Evolutionary conservation across 805 yeast species (phyloP), one percentile per base, ranked within the genome.

Genomic region (Pichia insulana): DNA sequence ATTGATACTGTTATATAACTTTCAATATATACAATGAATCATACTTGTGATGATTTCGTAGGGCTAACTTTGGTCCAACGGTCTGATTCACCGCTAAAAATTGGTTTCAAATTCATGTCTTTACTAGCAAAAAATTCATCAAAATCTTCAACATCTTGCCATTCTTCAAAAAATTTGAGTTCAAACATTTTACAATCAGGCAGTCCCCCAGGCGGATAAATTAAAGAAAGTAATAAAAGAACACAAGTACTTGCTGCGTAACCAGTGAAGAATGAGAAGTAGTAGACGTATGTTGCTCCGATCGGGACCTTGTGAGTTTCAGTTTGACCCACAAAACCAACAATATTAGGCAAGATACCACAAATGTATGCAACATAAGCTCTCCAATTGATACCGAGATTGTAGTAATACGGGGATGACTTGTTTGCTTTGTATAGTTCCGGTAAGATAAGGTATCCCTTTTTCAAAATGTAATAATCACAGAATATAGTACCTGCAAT

Each of bases 311-410:
- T 43, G 46, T 68, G 71, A n/a, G 78, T 73, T 32, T 80, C 84
- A 19, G 84, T 78, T 9, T 88, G 87, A 49, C 95, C 87, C 7
- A 81, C 90, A 53, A 87, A 87, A 2, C 96, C 96, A 17, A 83
- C 83, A 55, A 87, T 80, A 54, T 86, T 87, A 37, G 95, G 92
- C 30, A 78, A 66, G 45, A 88, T 80, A 42, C 95, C 95, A 50
- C 80, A 70, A 50, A 87, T 59, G 58, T 87, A 87, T 1, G 95
- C 92, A 27, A 70, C 76, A 50, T 75, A 78, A 2, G 90, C 96
- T 59, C 95, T 71, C 92, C 94, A 84, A 58, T 86, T 85, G 60
- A 76, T 52, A 32, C 96, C 96, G 26, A 54, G 62, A 53, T 73
- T 71, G 63, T 74, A 86, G 63, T 71, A 72, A 64, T 87, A 88